Base-by-base conservation (phyloP, 1,284 basidiomycete species). In the Ceratobasidium sp. region DNA sequence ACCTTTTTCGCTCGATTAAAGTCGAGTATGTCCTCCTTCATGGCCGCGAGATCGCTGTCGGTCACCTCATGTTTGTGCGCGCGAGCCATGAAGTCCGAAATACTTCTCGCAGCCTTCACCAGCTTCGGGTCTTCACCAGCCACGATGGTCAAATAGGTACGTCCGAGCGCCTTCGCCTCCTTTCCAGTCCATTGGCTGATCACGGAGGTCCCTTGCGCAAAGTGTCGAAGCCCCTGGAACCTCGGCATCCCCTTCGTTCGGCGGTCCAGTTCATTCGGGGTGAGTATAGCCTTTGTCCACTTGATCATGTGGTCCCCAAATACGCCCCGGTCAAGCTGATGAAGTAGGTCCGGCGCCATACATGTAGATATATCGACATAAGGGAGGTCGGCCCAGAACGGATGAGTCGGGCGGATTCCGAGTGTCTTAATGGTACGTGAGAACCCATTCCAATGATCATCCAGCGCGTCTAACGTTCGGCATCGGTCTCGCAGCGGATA, bases 41-140 rank as follows among this genome's bases (percentile, higher is more conserved):
- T 68, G 0, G 68, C 15, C 3, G 72, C 63, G 0, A 83, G 64
- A 18, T 76, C 53, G 53, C 12, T 39, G 2, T 76, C 72, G 1
- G 46, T 9, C 4, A 77, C 4, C 20, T 66, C 28, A n/a, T 53
- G 71, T 5, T n/a, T 42, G 23, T 78, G 80, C 1, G 66, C 64
- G 0, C 44, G 46, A 70, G 28, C 84, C 18, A 87, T 80, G 79
- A 87, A 87, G 73, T 88, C 85, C 0, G 87, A 82, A 0, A 87
- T 10, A 4, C 82, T 80, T 0, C 80, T 63, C 0, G 80, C 81
- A 15, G 81, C 82, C 9, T 53, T 26, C 3, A 83, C 63, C 18
- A 71, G 40, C 12, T 77, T 53, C 0, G 53, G 9, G 0, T 55
- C 3, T 15, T 40, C 12, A 6, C 61, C 61, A 18, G 61, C 61